These are phyloP conservation scores for Fusarium sulawesiense DNA, from an alignment of 2,329 filamentous ascomycete genomes.

Conservation along the genomic window DNA sequence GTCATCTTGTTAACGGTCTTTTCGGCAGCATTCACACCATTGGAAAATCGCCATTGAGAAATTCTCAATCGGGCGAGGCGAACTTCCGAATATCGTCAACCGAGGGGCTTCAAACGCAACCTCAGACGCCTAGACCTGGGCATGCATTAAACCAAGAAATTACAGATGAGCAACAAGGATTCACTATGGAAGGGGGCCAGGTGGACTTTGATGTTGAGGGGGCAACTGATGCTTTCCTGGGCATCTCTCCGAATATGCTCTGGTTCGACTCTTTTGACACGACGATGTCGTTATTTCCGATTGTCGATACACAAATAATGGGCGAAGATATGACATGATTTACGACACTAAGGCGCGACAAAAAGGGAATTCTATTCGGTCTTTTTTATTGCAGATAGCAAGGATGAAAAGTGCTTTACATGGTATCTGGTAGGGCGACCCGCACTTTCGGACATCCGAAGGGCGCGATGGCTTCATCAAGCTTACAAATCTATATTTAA, in stretches of 20 bases:
- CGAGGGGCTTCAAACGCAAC: not conserved
- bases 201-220: conserved; percentile 14
- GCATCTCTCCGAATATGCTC: conserved; percentile 43
- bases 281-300: conserved; percentile 44
- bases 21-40: conserved; percentile 43
- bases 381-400: not conserved
- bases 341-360: not conserved
- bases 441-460: not conserved
- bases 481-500: not conserved
- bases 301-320: conserved; percentile 41
- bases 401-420: not conserved
- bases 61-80: not conserved
- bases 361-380: not conserved
- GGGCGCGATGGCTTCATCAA: not conserved
- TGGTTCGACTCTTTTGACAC: conserved; percentile 46
- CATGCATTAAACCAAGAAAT: not conserved
- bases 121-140: conserved; percentile 2
- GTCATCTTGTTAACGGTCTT: conserved; percentile 39
- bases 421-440: not conserved
- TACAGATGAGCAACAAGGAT: conserved; percentile 8
- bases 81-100: not conserved
- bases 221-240: conserved; percentile 37
- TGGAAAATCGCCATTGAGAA: conserved; percentile 20
- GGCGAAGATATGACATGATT: conserved; percentile 4
- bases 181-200: not conserved